Percentiles rank a stretch among this genome's conserved stretches.
Evolutionary conservation across 306 rosid species (phyloP).

Genomic region (Dryas alaskensis): DNA sequence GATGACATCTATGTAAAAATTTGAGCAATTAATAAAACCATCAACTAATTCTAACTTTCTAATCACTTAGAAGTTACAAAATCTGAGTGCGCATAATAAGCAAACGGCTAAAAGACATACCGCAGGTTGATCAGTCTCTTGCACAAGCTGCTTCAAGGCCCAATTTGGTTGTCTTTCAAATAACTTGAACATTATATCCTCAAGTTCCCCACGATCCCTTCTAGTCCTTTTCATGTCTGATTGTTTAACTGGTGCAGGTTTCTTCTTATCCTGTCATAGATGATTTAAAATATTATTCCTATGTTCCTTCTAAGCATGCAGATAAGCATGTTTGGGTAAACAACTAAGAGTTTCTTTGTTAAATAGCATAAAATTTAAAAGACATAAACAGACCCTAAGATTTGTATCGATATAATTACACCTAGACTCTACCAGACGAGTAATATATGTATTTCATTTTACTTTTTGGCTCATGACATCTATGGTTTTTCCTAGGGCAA

Average conservation of each 20-base stretch:
- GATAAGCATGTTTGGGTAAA: background rate
- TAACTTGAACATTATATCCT: slow-evolving; percentile 95
- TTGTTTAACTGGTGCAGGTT: slow-evolving; percentile 75
- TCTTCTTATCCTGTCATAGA: slow-evolving; percentile 75
- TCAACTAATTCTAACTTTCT: background rate
- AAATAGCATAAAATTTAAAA: too few species aligned
- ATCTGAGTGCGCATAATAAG: slow-evolving; percentile 1
- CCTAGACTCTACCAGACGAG: background rate
- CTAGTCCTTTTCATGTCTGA: slow-evolving; percentile 92
- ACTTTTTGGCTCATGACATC: background rate
- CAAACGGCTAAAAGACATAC: slow-evolving; percentile 40
- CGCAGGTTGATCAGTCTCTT: slow-evolving; percentile 97
- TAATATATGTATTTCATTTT: background rate
- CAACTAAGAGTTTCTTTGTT: too few species aligned
- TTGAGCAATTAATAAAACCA: background rate
- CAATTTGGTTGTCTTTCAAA: slow-evolving; percentile 97
- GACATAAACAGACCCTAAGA: background rate
- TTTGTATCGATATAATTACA: background rate
- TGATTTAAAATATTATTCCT: slow-evolving; percentile 11
- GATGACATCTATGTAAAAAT: background rate
- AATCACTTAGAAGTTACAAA: background rate
- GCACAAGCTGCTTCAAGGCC: slow-evolving; percentile 98
- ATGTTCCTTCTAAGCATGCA: slow-evolving; percentile 11
- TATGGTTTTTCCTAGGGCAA: background rate
- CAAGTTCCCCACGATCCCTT: slow-evolving; percentile 95